Evolutionary conservation across 192 early-diverging fungal species (phyloP).

Genomic region (Gryganskiella cystojenkinii): DNA sequence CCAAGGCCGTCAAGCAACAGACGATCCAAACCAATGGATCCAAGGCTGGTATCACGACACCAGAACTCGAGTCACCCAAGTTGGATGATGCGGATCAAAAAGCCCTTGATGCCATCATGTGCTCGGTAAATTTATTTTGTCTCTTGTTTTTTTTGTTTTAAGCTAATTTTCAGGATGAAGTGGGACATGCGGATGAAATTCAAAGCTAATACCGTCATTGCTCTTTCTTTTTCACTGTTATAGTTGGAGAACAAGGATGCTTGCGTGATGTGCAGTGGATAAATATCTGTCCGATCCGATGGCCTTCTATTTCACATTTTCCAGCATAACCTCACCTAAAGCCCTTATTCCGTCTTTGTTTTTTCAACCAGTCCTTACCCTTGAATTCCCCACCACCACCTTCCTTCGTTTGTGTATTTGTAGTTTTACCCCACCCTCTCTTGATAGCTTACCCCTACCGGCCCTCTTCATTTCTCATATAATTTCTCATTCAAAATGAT

Average conservation of each 20-base stretch:
- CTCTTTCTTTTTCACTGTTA: conserved; percentile 10
- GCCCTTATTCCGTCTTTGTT: no score
- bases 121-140: conserved; percentile 62
- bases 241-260: conserved; percentile 89
- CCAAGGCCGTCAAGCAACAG: conserved; percentile 46
- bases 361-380: no score
- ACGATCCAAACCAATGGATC: conserved; percentile 22
- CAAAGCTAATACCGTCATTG: not conserved
- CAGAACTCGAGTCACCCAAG: conserved; percentile 51
- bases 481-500: no score
- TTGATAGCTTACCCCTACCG: no score
- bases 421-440: no score
- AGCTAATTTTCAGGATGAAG: not conserved
- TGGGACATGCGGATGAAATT: not conserved
- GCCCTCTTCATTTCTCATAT: no score
- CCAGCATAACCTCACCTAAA: no score
- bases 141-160: not conserved
- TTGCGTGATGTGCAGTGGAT: conserved; percentile 91
- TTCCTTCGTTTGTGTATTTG: no score
- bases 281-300: no score
- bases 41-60: conserved; percentile 41
- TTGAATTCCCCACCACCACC: no score
- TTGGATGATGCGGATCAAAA: conserved; percentile 55
- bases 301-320: no score
- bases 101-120: conserved; percentile 75